Evolutionary conservation across 371 early-diverging fungal species (phyloP).

Genomic region (Apophysomyces ossiformis): DNA sequence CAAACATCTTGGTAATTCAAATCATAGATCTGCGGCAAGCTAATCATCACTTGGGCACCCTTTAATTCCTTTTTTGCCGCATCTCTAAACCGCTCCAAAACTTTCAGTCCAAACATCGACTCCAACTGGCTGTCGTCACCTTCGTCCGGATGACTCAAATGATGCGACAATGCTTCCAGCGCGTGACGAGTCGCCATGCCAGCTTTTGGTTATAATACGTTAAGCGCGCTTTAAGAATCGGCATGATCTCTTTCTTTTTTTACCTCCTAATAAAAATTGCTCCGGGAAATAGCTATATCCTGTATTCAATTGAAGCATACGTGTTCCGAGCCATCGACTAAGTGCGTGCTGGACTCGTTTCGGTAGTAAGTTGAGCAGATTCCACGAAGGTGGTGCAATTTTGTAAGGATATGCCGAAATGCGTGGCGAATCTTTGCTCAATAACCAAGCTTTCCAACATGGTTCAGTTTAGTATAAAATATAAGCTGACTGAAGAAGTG

Average conservation of each 20-base stretch:
- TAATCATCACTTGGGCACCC: conserved; percentile 34
- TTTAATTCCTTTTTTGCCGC: conserved; percentile 33
- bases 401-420: conserved; percentile 58
- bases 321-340: conserved; percentile 50
- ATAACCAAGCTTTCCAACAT: conserved; percentile 53
- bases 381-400: conserved; percentile 44
- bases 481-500: neutral
- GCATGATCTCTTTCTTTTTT: conserved; percentile 6
- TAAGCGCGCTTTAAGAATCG: neutral
- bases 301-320: conserved; percentile 57
- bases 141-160: conserved; percentile 29
- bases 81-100: conserved; percentile 41
- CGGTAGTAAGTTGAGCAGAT: conserved; percentile 50
- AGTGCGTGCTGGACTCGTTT: conserved; percentile 47
- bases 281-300: conserved; percentile 60
- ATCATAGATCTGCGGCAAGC: conserved; percentile 58
- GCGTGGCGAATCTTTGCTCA: conserved; percentile 46
- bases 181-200: conserved; percentile 49
- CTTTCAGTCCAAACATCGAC: conserved; percentile 45
- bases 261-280: conserved; percentile 65
- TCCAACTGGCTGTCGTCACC: conserved; percentile 28
- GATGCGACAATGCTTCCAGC: conserved; percentile 37
- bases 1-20: conserved; percentile 57
- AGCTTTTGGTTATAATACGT: conserved; percentile 34
- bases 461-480: neutral